Evolutionary conservation across 1,139 yeast genomes (phyloP), one percentile per base, ranked within the genome.

Genomic region (Hemisphaericaspora subhashii): DNA sequence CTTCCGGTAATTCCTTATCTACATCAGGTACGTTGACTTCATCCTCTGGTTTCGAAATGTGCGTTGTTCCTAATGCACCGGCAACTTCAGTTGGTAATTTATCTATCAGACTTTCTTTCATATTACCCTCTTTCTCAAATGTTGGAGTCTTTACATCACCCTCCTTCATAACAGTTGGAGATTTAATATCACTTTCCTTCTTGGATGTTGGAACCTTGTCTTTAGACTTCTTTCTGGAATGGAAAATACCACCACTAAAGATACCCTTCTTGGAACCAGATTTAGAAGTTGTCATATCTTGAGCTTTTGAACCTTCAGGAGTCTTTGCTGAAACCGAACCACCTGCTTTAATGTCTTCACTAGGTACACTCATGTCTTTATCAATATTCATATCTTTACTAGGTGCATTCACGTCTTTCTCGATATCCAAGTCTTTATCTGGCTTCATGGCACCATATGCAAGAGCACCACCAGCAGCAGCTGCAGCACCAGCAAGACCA

Each of bases 401-500:
- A 5, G 18, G 16, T 9, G 16, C 6, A 14, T 28, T 14, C 3
- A 16, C 8, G 20, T 11, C 31, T 10, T 28, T 12, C 11, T 15
- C 20, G 12, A 16, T 7, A 16, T 16, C 21, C 2, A 5, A 3
- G 9, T 28, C 21, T 16, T 15, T 28, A 11, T 11, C 21, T 8
- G 12, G 8, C 9, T 15, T 28, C 12, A 3, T 28, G 16, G 21
- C 21, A 14, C 16, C 21, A 12, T 9, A 10, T 30, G 37, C 30
- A 34, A 27, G 36, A 8, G 34, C 35, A 16, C 8, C 40, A 15
- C 36, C 35, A 21, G 35, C 42, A 28, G 14, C 38, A 12, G 27
- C 35, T 9, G 36, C 37, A 6, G 33, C 41, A 36, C 28, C 45
- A 41, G 39, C 33, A 3, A 39, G 37, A 9, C 17, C 11, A 6